Evolutionary conservation across 352 stramenopile species (phyloP).

Genomic region (Phytophthora niederhauseri): DNA sequence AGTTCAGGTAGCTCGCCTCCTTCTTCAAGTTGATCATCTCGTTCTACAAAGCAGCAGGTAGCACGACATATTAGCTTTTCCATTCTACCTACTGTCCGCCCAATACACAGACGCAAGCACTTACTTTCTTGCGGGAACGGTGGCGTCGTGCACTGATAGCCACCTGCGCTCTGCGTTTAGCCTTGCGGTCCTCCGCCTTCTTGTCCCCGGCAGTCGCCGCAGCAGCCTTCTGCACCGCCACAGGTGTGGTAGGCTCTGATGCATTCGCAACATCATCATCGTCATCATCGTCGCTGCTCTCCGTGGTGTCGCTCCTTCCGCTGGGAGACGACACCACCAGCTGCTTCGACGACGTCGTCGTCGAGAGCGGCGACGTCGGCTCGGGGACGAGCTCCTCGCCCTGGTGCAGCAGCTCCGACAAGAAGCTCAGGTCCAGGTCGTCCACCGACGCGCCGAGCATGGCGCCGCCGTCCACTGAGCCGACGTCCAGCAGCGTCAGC

Average conservation of each 20-base stretch:
- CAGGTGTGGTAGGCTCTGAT: not conserved
- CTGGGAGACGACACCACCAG: conserved; percentile 24
- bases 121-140: conserved; percentile 61
- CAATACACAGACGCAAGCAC: not conserved
- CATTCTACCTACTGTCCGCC: not conserved
- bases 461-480: conserved; percentile 3
- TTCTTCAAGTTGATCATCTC: conserved; percentile 57
- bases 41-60: conserved; percentile 24
- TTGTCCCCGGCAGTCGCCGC: conserved; percentile 3
- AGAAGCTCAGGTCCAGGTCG: conserved; percentile 38
- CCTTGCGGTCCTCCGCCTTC: conserved; percentile 49
- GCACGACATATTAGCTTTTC: not conserved
- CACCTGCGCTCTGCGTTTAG: conserved; percentile 51
- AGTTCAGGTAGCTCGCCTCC: conserved; percentile 50
- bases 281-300: conserved; percentile 30
- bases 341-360: conserved; percentile 24
- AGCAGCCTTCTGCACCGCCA: conserved; percentile 1
- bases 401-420: conserved; percentile 35
- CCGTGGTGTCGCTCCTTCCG: conserved; percentile 24
- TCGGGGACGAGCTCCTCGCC: conserved; percentile 30
- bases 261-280: not conserved
- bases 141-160: conserved; percentile 54
- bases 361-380: conserved; percentile 20
- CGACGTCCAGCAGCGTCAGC: conserved; percentile 29
- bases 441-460: conserved; percentile 27